Evolutionary conservation across 345 rosid species (phyloP).

Genomic region (Orychophragmus violaceus): DNA sequence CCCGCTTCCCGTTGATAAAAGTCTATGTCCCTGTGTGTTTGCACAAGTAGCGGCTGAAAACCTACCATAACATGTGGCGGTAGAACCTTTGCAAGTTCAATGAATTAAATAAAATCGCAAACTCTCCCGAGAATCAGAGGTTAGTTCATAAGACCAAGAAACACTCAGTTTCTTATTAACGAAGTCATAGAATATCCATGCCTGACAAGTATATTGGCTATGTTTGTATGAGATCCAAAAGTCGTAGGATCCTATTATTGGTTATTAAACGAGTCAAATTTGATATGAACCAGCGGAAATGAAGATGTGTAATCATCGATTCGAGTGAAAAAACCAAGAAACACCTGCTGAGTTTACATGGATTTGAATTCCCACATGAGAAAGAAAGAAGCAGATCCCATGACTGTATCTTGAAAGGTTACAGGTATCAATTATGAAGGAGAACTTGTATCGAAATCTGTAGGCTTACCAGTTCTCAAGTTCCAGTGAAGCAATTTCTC

Average conservation of each 20-base stretch:
- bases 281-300: slow-evolving; percentile 24
- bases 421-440: not conserved
- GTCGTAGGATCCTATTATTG: slow-evolving; percentile 23
- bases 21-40: no score
- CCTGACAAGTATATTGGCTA: no score
- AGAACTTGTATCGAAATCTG: slow-evolving; percentile 8
- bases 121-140: no score
- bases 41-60: no score
- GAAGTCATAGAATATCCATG: no score
- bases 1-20: no score
- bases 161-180: no score
- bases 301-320: not conserved
- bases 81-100: no score
- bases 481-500: not conserved
- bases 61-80: no score
- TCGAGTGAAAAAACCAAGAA: slow-evolving; percentile 25
- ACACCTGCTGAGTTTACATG: slow-evolving; percentile 26
- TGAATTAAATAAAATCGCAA: no score
- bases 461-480: not conserved
- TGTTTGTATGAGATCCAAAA: no score
- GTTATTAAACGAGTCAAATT: slow-evolving; percentile 25
- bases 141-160: no score
- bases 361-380: slow-evolving; percentile 21
- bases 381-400: slow-evolving; percentile 21
- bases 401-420: not conserved